Base-by-base conservation (phyloP, 2,329 filamentous ascomycete species). In the Fusarium tjaetaba region DNA sequence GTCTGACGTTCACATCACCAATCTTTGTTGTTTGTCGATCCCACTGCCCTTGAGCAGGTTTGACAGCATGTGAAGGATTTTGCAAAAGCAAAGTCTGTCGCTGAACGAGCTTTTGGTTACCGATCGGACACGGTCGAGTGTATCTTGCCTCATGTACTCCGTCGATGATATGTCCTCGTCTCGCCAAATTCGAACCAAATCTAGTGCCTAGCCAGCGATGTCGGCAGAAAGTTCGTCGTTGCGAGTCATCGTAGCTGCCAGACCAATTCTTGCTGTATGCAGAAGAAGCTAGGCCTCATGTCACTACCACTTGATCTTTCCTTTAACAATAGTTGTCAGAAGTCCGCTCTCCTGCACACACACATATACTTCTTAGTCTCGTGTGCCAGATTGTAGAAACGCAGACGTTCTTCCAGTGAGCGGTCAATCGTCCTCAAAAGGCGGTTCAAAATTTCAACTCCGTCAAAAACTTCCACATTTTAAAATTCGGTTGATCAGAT, bases 21-120 rank as follows among this genome's bases (percentile, higher is more conserved):
- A 60, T 38, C 55, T 59, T 60, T 68, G 62, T 71, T 68, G 71
- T 52, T 70, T 60, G 67, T 36, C 46, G 63, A 74, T 74, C 71
- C 49, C 62, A 55, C 30, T 34, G 39, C 42, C 61, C 46, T 61
- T 49, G 39, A 55, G 49, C 67, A 58, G 58, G 56, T 53, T 65
- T 57, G 16, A 52, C 20, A 51, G 30, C n/a, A n/a, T 65, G 52
- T 39, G 41, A 59, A 59, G 64, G 46, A 53, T 73, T 51, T 28
- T 52, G 59, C 48, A 53, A 55, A 46, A 65, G 18, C 18, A 26
- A 36, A 36, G 9, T 32, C 34, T 55, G 42, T 41, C 45, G 39
- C 38, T 58, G 39, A 43, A 38, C 55, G 52, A 56, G 36, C 49
- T 68, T 64, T 30, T 51, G 68, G 28, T 18, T 60, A 20, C 49